Percentiles rank a stretch among this genome's conserved stretches.
These are phyloP conservation scores for Mycena alexandri DNA, from an alignment of 768 basidiomycete genomes.

Conservation along the genomic window DNA sequence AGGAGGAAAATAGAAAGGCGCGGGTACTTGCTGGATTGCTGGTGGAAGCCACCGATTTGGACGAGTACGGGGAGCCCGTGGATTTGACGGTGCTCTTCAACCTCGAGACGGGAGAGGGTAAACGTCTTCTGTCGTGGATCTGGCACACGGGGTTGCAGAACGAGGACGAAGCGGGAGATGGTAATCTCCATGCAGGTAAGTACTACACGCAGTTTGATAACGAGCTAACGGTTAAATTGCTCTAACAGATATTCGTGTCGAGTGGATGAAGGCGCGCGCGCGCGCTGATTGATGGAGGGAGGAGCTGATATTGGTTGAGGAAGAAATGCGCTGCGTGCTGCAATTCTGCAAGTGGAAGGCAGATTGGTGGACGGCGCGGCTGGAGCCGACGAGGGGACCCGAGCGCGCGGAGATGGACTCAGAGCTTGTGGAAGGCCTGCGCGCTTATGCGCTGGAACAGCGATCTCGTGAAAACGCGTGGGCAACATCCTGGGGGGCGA, in stretches of 20 bases:
- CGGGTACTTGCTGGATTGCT: slow-evolving; percentile 20
- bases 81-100: slow-evolving; percentile 8
- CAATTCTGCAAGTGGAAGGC: slow-evolving; percentile 34
- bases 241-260: slow-evolving; percentile 37
- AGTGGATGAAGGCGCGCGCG: slow-evolving; percentile 43
- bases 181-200: slow-evolving; percentile 22
- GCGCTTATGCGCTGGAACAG: too few species aligned
- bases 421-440: too few species aligned
- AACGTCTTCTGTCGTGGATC: slow-evolving; percentile 34
- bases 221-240: background rate
- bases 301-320: slow-evolving; percentile 39
- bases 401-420: too few species aligned
- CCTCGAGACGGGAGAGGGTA: slow-evolving; percentile 30
- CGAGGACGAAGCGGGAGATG: background rate
- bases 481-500: too few species aligned
- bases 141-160: slow-evolving; percentile 24
- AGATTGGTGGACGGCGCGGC: slow-evolving; percentile 16
- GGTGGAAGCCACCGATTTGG: slow-evolving; percentile 1
- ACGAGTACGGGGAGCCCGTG: slow-evolving; percentile 2
- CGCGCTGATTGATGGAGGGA: slow-evolving; percentile 43
- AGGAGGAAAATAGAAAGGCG: slow-evolving; percentile 28
- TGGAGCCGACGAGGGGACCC: too few species aligned
- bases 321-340: slow-evolving; percentile 46
- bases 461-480: too few species aligned
- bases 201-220: too few species aligned